Conservation (phyloP, 257 asterid species). For the Ehretia macrophylla region DNA sequence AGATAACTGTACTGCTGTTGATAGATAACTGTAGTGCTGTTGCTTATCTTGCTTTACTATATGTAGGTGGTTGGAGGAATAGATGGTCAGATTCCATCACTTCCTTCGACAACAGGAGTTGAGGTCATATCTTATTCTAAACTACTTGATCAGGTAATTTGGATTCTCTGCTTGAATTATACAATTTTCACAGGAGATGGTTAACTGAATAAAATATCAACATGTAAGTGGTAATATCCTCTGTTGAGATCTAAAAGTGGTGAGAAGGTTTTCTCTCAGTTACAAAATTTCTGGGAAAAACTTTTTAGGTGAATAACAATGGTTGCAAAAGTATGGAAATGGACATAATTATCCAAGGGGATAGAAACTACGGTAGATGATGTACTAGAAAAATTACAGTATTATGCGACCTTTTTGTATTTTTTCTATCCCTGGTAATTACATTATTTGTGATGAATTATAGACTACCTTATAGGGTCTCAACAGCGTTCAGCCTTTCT, state of each 20-base stretch:
- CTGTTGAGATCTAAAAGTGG: not conserved
- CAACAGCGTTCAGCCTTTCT: constrained; percentile 59
- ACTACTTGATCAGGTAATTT: constrained; percentile 59
- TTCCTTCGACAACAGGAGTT: constrained; percentile 58
- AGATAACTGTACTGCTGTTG: not conserved
- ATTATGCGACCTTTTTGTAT: too few species aligned
- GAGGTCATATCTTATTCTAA: constrained; percentile 59
- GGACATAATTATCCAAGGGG: too few species aligned
- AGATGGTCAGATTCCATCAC: constrained; percentile 72
- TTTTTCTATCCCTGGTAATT: too few species aligned
- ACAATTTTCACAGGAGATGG: not conserved
- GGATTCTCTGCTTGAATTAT: not conserved
- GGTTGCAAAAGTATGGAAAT: too few species aligned
- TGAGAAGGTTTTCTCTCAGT: not conserved
- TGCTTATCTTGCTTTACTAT: constrained; percentile 12
- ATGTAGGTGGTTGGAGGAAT: constrained; percentile 81
- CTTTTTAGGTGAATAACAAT: too few species aligned
- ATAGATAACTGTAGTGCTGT: not conserved
- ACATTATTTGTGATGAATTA: not conserved
- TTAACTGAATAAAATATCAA: not conserved
- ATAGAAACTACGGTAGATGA: too few species aligned
- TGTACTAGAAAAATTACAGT: too few species aligned
- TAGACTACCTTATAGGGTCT: constrained; percentile 42
- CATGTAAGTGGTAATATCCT: not conserved
- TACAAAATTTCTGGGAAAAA: too few species aligned